Conservation (phyloP, 495 filamentous ascomycete species). For the Hypoxylon lenormandii region DNA sequence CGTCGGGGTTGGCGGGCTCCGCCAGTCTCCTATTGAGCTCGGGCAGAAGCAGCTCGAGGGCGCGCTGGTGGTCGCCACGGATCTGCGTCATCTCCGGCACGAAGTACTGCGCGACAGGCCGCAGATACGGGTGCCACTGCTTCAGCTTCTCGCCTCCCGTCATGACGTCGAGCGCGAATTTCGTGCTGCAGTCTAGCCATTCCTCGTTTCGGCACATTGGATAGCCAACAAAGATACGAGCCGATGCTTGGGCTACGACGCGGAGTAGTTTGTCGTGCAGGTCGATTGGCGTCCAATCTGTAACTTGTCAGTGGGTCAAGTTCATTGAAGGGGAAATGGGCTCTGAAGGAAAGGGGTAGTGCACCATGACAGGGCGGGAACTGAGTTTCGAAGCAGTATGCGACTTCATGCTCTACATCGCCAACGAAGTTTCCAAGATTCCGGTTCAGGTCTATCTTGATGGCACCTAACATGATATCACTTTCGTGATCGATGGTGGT, state of each 20-base stretch:
- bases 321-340: neutral
- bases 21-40: constrained; percentile 40
- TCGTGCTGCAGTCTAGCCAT: constrained; percentile 67
- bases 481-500: constrained; percentile 51
- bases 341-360: neutral
- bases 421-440: constrained; percentile 56
- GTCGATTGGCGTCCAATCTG: constrained; percentile 55
- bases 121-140: constrained; percentile 50
- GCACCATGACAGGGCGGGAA: constrained; percentile 57
- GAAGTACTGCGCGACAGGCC: constrained; percentile 49
- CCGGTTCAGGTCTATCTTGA: constrained; percentile 61
- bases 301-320: constrained; percentile 28
- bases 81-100: constrained; percentile 49
- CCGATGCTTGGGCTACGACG: constrained; percentile 65
- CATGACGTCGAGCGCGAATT: constrained; percentile 63
- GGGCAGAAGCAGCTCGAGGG: constrained; percentile 43
- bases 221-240: constrained; percentile 65
- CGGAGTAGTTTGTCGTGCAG: constrained; percentile 52
- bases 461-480: constrained; percentile 54
- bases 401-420: constrained; percentile 56
- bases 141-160: constrained; percentile 45
- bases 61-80: constrained; percentile 44
- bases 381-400: constrained; percentile 53
- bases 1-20: constrained; percentile 11
- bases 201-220: constrained; percentile 64